Conservation (phyloP, 148 eudicot species). For the Vaccinium myrtillus region DNA sequence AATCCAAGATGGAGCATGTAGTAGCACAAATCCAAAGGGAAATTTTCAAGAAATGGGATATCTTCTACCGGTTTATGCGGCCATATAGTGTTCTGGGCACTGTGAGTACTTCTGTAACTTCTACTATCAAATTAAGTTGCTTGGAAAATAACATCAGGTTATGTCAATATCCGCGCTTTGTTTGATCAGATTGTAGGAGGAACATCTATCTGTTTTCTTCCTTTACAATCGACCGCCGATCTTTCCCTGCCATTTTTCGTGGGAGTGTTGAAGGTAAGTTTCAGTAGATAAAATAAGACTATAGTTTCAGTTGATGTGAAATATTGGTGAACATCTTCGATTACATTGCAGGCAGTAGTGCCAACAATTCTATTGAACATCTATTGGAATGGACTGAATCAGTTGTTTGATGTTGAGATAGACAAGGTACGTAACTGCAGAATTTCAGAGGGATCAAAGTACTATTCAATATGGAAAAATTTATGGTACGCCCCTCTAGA, state of each 20-base stretch:
- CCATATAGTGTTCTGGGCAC: slow-evolving; percentile 45
- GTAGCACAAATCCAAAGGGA: background rate
- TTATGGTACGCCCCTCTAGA: too few species aligned
- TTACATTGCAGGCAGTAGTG: slow-evolving; percentile 15
- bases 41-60: slow-evolving; percentile 19
- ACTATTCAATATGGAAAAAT: background rate
- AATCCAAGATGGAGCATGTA: background rate
- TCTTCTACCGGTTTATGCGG: slow-evolving; percentile 41
- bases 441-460: background rate
- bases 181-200: slow-evolving; percentile 37
- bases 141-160: background rate
- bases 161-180: background rate
- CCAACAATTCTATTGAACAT: slow-evolving; percentile 26
- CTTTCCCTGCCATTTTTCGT: slow-evolving; percentile 30
- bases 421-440: slow-evolving; percentile 40
- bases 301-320: background rate
- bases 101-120: slow-evolving; percentile 19
- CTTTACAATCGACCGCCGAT: slow-evolving; percentile 37
- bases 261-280: slow-evolving; percentile 35
- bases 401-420: slow-evolving; percentile 27
- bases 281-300: background rate
- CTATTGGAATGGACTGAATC: slow-evolving; percentile 24
- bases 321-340: background rate
- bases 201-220: slow-evolving; percentile 42
- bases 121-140: background rate